Evolutionary conservation across 2,329 filamentous ascomycete species (phyloP).

Genomic region (Botrytis fragariae): DNA sequence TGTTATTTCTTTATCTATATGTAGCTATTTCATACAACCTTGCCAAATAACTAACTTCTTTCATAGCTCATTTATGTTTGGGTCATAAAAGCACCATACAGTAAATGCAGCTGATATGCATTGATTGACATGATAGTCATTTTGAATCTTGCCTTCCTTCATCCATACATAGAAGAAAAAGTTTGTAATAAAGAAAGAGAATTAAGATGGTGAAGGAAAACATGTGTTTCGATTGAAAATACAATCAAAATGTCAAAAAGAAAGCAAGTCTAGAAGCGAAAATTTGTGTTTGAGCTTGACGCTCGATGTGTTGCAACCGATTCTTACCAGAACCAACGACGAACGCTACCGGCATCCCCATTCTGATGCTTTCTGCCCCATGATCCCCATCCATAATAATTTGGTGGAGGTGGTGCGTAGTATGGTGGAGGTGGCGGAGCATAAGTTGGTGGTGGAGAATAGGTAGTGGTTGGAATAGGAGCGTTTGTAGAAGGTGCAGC

Average conservation of each 20-base stretch:
- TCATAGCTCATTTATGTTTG: not conserved
- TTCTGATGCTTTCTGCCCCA: conserved; percentile 9
- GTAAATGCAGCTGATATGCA: conserved; percentile 13
- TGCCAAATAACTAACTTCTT: conserved; percentile 3
- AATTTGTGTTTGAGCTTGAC: conserved; percentile 21
- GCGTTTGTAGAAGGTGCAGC: conserved; percentile 1
- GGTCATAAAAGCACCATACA: not conserved
- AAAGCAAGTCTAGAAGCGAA: conserved; percentile 30
- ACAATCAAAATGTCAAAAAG: conserved; percentile 24
- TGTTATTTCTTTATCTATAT: not conserved
- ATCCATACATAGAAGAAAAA: conserved; percentile 15
- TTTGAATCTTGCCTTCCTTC: not conserved
- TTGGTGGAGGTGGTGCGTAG: conserved; percentile 15
- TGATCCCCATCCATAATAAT: conserved; percentile 13
- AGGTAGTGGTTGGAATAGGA: not conserved
- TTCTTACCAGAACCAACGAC: conserved; percentile 21
- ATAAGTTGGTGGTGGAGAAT: conserved; percentile 13
- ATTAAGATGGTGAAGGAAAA: conserved; percentile 11
- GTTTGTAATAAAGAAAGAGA: not conserved
- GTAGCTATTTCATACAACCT: conserved; percentile 5
- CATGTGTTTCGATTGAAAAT: conserved; percentile 13
- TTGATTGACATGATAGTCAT: conserved; percentile 15
- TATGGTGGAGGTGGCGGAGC: conserved; percentile 21
- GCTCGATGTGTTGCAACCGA: conserved; percentile 8
- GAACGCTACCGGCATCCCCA: not conserved